Percentiles rank a stretch among this genome's conserved stretches.
Conservation (phyloP, 1,284 basidiomycete genomes). For the Malassezia obtusa region DNA sequence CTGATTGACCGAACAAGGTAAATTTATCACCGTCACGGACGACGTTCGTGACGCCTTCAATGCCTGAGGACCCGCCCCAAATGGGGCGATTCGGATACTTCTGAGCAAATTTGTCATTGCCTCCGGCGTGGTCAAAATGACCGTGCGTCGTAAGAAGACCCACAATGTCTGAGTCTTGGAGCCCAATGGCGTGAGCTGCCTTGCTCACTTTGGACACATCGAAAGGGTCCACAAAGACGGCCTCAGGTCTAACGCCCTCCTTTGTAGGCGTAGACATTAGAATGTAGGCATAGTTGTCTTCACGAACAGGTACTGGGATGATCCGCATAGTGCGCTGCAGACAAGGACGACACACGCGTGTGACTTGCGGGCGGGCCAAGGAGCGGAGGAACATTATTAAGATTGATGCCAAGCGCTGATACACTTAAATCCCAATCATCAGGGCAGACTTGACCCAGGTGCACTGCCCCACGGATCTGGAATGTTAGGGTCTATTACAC, state of each 20-base stretch:
- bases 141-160: slow-evolving; percentile 45
- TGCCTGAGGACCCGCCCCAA: slow-evolving; percentile 70
- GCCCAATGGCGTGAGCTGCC: slow-evolving; percentile 56
- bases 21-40: slow-evolving; percentile 52
- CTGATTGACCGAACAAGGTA: slow-evolving; percentile 19
- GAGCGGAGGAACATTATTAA: not conserved
- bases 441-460: too few relatives aligned
- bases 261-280: slow-evolving; percentile 27
- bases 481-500: too few relatives aligned
- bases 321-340: slow-evolving; percentile 36
- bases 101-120: slow-evolving; percentile 57
- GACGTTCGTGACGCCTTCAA: slow-evolving; percentile 61
- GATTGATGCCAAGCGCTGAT: not conserved
- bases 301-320: slow-evolving; percentile 42
- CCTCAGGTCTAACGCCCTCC: slow-evolving; percentile 10
- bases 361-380: not conserved
- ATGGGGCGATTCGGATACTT: slow-evolving; percentile 62
- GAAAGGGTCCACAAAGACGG: slow-evolving; percentile 59
- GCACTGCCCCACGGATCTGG: too few relatives aligned
- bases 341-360: not conserved
- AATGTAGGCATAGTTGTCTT: slow-evolving; percentile 48
- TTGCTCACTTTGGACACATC: slow-evolving; percentile 66
- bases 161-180: slow-evolving; percentile 48
- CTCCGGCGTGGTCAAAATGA: slow-evolving; percentile 70
- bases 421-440: not conserved